Percentiles rank a stretch among this genome's conserved stretches.
phyloP scores from a whole-genome alignment of 163 green algal genomes.

The Trebouxia gelatinosa region DNA sequence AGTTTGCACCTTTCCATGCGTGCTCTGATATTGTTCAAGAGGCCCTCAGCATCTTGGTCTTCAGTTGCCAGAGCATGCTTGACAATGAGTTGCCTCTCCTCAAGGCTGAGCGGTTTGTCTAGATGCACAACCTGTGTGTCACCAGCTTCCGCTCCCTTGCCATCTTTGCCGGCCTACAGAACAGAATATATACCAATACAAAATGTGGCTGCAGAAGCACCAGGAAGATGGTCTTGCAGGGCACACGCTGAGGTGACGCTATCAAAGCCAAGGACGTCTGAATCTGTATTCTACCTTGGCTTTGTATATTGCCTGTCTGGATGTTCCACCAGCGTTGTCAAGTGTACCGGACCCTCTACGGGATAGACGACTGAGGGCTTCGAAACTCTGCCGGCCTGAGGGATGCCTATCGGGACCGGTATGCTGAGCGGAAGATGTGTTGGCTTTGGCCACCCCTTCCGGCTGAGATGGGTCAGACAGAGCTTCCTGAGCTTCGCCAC shows the following conservation, averaged over 20 bases:
- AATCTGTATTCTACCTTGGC: conserved; percentile 11
- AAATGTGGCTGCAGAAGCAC: not conserved
- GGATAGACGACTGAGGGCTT: too few relatives aligned
- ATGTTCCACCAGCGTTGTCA: too few relatives aligned
- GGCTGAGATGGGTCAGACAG: not conserved
- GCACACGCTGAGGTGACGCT: not conserved
- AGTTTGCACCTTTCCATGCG: conserved; percentile 39
- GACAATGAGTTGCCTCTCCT: conserved; percentile 35
- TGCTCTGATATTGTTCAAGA: conserved; percentile 29
- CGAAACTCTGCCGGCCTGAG: not conserved
- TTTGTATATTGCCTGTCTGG: conserved; percentile 8
- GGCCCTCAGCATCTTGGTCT: conserved; percentile 37
- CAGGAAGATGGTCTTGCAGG: not conserved
- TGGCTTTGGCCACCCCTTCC: too few relatives aligned
- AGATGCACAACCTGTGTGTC: conserved; percentile 1
- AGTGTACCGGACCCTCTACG: too few relatives aligned
- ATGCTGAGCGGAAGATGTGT: not conserved
- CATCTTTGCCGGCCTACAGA: not conserved
- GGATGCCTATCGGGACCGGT: not conserved
- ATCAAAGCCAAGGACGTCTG: too few relatives aligned
- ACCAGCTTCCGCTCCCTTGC: not conserved
- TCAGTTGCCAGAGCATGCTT: conserved; percentile 34
- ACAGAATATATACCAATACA: not conserved
- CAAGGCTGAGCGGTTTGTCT: conserved; percentile 19
- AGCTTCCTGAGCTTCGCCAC: conserved; percentile 1